Evolutionary conservation across 768 basidiomycete species (phyloP).

Genomic region (Mycena indigotica): DNA sequence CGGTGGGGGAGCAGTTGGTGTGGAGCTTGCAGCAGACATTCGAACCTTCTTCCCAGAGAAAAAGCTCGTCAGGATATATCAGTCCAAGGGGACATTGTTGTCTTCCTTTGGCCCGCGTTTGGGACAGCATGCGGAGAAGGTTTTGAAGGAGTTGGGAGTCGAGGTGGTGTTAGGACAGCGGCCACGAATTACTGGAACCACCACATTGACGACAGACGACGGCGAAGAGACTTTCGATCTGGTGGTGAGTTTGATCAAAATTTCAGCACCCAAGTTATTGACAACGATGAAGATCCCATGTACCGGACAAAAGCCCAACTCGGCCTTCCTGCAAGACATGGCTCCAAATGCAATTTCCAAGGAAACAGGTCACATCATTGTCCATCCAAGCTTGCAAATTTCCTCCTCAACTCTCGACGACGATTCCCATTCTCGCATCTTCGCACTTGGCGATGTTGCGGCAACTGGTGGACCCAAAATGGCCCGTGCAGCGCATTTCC

Average conservation of each 20-base stretch:
- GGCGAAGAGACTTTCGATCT: conserved; percentile 7
- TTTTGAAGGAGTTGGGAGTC: neutral
- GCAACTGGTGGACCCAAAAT: conserved; percentile 4
- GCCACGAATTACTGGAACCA: neutral
- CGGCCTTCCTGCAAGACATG: neutral
- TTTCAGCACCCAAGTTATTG: too few relatives aligned
- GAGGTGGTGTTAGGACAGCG: neutral
- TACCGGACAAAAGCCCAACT: conserved; percentile 7
- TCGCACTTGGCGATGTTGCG: conserved; percentile 8
- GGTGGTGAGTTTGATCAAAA: neutral
- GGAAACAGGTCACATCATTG: conserved; percentile 1
- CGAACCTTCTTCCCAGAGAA: conserved; percentile 9
- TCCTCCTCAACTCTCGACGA: neutral
- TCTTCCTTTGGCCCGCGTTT: conserved; percentile 1
- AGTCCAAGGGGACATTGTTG: conserved; percentile 1
- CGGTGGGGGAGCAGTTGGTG: conserved; percentile 7
- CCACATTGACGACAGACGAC: neutral
- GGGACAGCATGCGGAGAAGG: neutral
- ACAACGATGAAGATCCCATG: conserved; percentile 10
- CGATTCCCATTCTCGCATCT: neutral
- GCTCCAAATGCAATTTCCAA: conserved; percentile 5
- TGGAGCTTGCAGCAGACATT: conserved; percentile 8
- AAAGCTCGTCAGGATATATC: conserved; percentile 3
- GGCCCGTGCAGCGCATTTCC: neutral
- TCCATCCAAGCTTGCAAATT: conserved; percentile 7